Conservation (phyloP, 2,329 filamentous ascomycete species). For the Calonectria pseudoturangicola region DNA sequence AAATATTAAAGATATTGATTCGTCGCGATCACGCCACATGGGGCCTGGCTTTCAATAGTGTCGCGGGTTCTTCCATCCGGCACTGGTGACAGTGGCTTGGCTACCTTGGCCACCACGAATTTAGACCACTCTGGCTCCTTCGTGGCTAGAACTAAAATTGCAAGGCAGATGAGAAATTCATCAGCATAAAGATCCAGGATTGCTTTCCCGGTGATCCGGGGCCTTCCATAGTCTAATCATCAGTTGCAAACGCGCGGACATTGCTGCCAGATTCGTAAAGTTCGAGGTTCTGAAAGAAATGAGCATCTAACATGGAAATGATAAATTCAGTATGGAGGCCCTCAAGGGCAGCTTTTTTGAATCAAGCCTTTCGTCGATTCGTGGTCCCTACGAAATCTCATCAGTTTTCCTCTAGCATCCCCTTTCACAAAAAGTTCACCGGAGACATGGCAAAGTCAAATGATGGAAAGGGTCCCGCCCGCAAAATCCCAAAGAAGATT, state of each 20-base stretch:
- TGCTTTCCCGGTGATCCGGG: background rate
- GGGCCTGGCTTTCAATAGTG: background rate
- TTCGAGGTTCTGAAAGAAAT: no score
- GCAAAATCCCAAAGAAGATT: conserved; percentile 60
- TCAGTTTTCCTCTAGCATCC: background rate
- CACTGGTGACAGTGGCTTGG: background rate
- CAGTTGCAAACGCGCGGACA: background rate
- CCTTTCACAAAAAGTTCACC: background rate
- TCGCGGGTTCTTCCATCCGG: background rate
- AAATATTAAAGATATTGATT: background rate
- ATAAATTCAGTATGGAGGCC: background rate
- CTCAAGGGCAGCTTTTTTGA: background rate
- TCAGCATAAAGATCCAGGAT: background rate
- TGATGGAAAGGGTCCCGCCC: background rate
- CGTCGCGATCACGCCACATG: background rate
- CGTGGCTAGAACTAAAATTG: background rate
- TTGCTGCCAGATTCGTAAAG: background rate
- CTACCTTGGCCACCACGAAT: background rate
- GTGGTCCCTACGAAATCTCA: background rate
- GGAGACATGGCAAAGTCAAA: background rate
- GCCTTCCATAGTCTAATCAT: background rate
- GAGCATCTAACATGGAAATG: background rate
- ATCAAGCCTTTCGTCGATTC: background rate
- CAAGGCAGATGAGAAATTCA: background rate
- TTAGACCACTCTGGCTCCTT: background rate